Evolutionary conservation across 345 rosid species (phyloP).

Genomic region (Brassica carinata): DNA sequence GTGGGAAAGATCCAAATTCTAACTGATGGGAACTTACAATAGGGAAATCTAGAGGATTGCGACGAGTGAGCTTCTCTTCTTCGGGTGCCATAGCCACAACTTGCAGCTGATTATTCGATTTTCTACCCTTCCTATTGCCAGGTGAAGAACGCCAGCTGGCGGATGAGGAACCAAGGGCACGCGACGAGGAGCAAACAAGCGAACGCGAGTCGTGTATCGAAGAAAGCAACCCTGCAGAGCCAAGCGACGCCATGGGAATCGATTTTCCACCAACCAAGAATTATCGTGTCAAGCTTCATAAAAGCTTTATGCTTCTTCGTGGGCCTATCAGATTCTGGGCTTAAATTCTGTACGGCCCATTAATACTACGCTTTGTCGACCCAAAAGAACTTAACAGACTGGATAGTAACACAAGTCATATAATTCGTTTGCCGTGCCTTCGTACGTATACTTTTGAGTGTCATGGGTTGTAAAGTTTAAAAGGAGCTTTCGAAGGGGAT

Average conservation of each 20-base stretch:
- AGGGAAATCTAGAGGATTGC: conserved; percentile 72
- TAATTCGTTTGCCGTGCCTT: too few species aligned
- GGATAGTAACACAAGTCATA: too few species aligned
- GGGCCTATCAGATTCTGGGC: too few species aligned
- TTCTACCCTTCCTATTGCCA: conserved; percentile 11
- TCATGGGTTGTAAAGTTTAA: too few species aligned
- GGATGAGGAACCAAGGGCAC: conserved; percentile 14
- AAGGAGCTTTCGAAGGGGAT: too few species aligned
- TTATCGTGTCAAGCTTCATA: conserved; percentile 16
- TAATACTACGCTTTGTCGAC: too few species aligned
- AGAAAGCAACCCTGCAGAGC: conserved; percentile 30
- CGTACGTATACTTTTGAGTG: too few species aligned
- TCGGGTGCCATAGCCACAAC: conserved; percentile 78
- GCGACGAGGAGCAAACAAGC: conserved; percentile 20
- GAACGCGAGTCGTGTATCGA: background rate
- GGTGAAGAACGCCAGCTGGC: conserved; percentile 6
- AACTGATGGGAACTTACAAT: conserved; percentile 43
- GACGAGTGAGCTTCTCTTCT: conserved; percentile 70
- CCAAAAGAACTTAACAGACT: too few species aligned
- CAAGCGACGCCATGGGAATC: conserved; percentile 40
- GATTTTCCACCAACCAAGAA: conserved; percentile 33
- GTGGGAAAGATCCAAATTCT: too few species aligned
- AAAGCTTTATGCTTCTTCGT: background rate
- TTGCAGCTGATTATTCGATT: conserved; percentile 31
- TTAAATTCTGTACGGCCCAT: too few species aligned